Base-by-base conservation (phyloP, 805 yeast genomes). In the Candida xyloterini region DNA sequence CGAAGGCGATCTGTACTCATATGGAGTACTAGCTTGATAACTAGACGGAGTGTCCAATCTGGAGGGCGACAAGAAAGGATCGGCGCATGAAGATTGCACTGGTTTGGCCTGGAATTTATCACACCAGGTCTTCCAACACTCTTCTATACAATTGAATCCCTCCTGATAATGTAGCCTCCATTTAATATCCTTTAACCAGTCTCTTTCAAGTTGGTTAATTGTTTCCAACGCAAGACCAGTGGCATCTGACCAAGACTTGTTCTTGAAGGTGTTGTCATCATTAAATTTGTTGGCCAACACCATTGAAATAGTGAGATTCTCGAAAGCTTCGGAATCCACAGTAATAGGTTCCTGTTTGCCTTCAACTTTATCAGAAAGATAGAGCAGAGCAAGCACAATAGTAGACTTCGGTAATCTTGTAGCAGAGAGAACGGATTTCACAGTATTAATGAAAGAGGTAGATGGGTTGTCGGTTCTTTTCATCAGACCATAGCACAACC, bases 171-270 rank as follows among this genome's bases (percentile, higher is more conserved):
- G 63, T 27, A 63, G 46, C 34, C 53, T 54, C 62, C 65, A 63
- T 23, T 51, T 51, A 24, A 63, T 51, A 11, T 40, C 45, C 14
- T 32, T 27, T 10, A 63, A 44, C 67, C 67, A 91, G 31, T 66
- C 68, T 38, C 74, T 75, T 67, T 91, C 99, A 45, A 78, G 66
- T 13, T 59, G 54, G 55, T 90, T 88, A 47, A 91, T 71, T 25
- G 73, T 63, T 2, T 56, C 56, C 33, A 86, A 70, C 6, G 76
- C 63, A 47, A 91, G 73, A 14, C 95, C 95, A 5, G 96, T 85
- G n/a, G 97, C 98, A 46, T 88, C 89, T 29, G 88, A 77, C 99
- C 99, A 91, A 7, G 96, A 87, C 56, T 80, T 81, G 66, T 91
- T 91, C 45, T 95, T 88, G 59, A 91, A 91, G 21, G 97, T 91